Conservation (phyloP, 768 basidiomycete genomes). For the Mycena rebaudengoi region DNA sequence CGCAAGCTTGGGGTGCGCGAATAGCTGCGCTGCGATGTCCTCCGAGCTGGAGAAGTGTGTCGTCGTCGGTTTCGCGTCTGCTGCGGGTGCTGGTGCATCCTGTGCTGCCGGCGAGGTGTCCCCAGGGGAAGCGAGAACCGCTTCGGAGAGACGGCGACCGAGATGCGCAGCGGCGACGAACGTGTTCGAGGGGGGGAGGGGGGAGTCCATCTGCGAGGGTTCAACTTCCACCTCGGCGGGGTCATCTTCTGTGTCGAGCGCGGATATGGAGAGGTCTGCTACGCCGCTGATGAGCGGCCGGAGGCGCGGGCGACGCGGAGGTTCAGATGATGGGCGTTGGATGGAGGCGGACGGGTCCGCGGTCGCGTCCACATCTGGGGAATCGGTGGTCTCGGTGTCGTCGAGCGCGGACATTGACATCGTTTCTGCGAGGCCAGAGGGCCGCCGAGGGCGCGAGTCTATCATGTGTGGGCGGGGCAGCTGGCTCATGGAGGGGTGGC, state of each 20-base stretch:
- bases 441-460: conserved; percentile 40
- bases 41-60: conserved; percentile 46
- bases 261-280: too few species aligned
- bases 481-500: conserved; percentile 37
- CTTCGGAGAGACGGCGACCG: conserved; percentile 53
- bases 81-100: conserved; percentile 16
- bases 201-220: conserved; percentile 29
- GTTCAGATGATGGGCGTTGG: conserved; percentile 20
- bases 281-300: conserved; percentile 30
- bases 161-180: conserved; percentile 44
- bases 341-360: too few species aligned
- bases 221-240: conserved; percentile 45
- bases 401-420: conserved; percentile 51
- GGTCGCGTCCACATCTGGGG: too few species aligned
- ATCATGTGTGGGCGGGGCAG: conserved; percentile 32
- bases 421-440: conserved; percentile 44
- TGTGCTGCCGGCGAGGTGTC: conserved; percentile 23
- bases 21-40: conserved; percentile 52
- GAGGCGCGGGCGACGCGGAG: conserved; percentile 24
- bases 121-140: conserved; percentile 42
- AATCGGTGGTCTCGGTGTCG: too few species aligned
- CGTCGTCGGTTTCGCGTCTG: conserved; percentile 17
- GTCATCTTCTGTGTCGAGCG: conserved; percentile 57
- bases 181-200: conserved; percentile 23
- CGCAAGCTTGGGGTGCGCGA: conserved; percentile 52